These are phyloP conservation scores for Hypoxylon sp. DNA, from an alignment of 2,329 filamentous ascomycete genomes.

Conservation along the genomic window DNA sequence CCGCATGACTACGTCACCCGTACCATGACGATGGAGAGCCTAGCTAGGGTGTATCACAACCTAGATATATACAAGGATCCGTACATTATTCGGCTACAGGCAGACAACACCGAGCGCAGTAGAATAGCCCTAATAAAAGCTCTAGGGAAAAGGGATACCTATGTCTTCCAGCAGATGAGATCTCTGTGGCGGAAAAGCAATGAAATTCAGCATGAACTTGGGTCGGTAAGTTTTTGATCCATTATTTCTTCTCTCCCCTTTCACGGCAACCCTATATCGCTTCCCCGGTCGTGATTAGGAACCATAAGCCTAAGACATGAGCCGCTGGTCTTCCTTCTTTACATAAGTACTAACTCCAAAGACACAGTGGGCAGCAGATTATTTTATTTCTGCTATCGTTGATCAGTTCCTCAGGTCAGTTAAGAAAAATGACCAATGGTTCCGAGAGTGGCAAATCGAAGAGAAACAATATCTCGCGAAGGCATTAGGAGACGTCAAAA, in stretches of 20 bases:
- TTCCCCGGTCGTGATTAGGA: not conserved
- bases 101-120: slow-evolving; percentile 60
- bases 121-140: slow-evolving; percentile 57
- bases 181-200: slow-evolving; percentile 65
- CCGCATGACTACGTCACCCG: slow-evolving; percentile 24
- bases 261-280: not conserved
- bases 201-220: slow-evolving; percentile 71
- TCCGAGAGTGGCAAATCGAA: slow-evolving; percentile 62
- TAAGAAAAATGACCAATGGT: slow-evolving; percentile 48
- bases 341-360: not conserved
- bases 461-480: slow-evolving; percentile 71
- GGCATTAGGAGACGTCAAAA: slow-evolving; percentile 60
- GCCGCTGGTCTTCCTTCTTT: not conserved
- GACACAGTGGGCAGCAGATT: slow-evolving; percentile 75
- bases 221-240: slow-evolving; percentile 54
- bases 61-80: slow-evolving; percentile 76
- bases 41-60: slow-evolving; percentile 59
- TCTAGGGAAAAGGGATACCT: slow-evolving; percentile 64
- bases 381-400: slow-evolving; percentile 71
- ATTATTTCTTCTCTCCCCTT: not conserved
- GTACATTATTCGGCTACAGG: slow-evolving; percentile 64
- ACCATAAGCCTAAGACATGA: not conserved
- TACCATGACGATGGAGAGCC: slow-evolving; percentile 60
- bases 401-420: slow-evolving; percentile 51
- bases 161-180: slow-evolving; percentile 69